These are phyloP conservation scores for Ceratocystis harringtonii DNA, from an alignment of 2,329 filamentous ascomycete species.

Conservation along the genomic window DNA sequence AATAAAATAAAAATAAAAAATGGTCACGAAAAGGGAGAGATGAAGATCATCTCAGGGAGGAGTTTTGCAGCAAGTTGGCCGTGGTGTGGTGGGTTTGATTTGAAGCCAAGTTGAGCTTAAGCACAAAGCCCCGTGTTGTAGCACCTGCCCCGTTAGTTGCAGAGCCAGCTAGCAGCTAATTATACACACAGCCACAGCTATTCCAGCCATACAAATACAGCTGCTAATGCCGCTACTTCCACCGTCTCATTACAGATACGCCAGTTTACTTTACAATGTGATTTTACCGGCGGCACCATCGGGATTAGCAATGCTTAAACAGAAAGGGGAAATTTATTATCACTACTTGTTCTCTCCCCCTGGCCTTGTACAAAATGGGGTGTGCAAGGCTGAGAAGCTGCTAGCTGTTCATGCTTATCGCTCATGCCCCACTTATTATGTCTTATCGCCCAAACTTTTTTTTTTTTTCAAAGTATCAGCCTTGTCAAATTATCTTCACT, in stretches of 20 bases:
- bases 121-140: background rate
- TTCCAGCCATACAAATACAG: no score
- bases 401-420: background rate
- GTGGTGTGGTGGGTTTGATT: background rate
- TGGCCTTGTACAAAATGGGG: no score
- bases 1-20: constrained; percentile 11
- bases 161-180: background rate
- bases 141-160: background rate
- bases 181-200: background rate
- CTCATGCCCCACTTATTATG: constrained; percentile 6
- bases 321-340: no score
- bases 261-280: no score
- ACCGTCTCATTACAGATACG: no score
- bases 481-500: constrained; percentile 18
- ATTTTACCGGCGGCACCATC: background rate
- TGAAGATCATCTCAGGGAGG: background rate
- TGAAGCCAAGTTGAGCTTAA: constrained; percentile 3
- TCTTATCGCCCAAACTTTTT: constrained; percentile 13
- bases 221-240: no score
- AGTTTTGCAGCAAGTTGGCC: background rate
- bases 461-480: constrained; percentile 16
- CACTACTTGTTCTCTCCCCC: no score
- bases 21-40: constrained; percentile 6
- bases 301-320: background rate
- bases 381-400: constrained; percentile 17